Percentiles rank a stretch among this genome's conserved stretches.
Conservation (phyloP, 768 basidiomycete genomes). For the Amanita rubescens region DNA sequence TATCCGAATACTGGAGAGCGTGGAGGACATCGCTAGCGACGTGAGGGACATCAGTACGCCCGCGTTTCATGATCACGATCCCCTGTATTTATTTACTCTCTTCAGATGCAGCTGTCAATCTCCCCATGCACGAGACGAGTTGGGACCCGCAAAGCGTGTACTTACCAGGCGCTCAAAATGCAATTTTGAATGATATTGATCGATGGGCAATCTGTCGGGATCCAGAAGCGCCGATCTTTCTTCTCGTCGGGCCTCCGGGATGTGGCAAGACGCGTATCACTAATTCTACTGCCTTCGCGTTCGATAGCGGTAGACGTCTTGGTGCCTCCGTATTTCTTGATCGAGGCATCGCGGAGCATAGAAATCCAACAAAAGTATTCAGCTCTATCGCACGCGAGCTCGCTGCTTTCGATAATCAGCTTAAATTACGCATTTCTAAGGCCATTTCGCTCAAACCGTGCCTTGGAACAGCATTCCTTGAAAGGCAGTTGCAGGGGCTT, state of each 20-base stretch:
- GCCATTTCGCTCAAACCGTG: neutral
- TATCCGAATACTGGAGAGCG: slow-evolving; percentile 6
- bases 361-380: slow-evolving; percentile 20
- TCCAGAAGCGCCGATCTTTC: slow-evolving; percentile 14
- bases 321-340: slow-evolving; percentile 26
- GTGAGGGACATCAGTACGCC: slow-evolving; percentile 1
- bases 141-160: slow-evolving; percentile 8
- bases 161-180: slow-evolving; percentile 7
- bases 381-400: slow-evolving; percentile 26
- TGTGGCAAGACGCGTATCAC: slow-evolving; percentile 27
- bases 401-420: slow-evolving; percentile 20
- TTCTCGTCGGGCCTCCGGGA: slow-evolving; percentile 20
- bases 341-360: slow-evolving; percentile 9
- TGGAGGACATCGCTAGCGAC: slow-evolving; percentile 1
- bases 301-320: slow-evolving; percentile 18
- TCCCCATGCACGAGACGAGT: slow-evolving; percentile 7
- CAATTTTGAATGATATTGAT: slow-evolving; percentile 13
- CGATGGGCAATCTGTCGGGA: slow-evolving; percentile 13
- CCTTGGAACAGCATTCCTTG: slow-evolving; percentile 3
- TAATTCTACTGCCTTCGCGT: slow-evolving; percentile 20
- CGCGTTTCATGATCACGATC: neutral
- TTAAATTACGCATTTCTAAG: slow-evolving; percentile 7
- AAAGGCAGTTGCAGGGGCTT: slow-evolving; percentile 20
- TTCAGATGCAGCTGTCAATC: neutral
- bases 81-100: too few relatives aligned